phyloP scores from a whole-genome alignment of 2,329 filamentous ascomycete species.

The Aotearoamyces nothofagi region DNA sequence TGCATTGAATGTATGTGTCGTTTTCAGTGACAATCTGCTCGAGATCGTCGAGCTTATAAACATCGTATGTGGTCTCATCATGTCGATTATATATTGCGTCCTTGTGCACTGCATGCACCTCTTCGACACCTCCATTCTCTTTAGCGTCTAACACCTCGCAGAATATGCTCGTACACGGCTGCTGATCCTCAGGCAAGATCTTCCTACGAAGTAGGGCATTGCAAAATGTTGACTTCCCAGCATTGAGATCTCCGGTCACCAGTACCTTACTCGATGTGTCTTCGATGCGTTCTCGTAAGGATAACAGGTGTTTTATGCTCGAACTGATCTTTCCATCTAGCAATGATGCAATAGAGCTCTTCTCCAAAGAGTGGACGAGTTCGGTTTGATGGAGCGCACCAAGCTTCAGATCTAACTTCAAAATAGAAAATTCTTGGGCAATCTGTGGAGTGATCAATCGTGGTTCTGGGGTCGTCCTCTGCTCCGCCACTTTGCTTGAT shows the following conservation, averaged over 20 bases:
- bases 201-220: conserved; percentile 91
- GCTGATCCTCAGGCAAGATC: conserved; percentile 88
- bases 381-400: conserved; percentile 76
- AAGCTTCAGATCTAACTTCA: conserved; percentile 90
- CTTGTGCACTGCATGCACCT: conserved; percentile 89
- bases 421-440: conserved; percentile 85
- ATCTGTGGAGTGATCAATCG: conserved; percentile 83
- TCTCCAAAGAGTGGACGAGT: conserved; percentile 87
- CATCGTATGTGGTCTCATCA: conserved; percentile 88
- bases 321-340: conserved; percentile 89
- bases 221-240: conserved; percentile 97
- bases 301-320: conserved; percentile 78
- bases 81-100: conserved; percentile 68
- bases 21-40: conserved; percentile 88
- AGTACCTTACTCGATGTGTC: conserved; percentile 95
- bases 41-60: conserved; percentile 61
- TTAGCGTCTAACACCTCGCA: conserved; percentile 89
- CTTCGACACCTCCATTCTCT: conserved; percentile 81
- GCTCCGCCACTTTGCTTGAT: conserved; percentile 57
- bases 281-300: conserved; percentile 84
- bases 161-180: conserved; percentile 96
- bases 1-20: conserved; percentile 81
- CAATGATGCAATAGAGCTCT: conserved; percentile 75
- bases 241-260: conserved; percentile 90
- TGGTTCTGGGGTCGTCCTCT: conserved; percentile 49